These are phyloP conservation scores for Alternaria sp. DNA, from an alignment of 2,329 filamentous ascomycete genomes.

Conservation along the genomic window DNA sequence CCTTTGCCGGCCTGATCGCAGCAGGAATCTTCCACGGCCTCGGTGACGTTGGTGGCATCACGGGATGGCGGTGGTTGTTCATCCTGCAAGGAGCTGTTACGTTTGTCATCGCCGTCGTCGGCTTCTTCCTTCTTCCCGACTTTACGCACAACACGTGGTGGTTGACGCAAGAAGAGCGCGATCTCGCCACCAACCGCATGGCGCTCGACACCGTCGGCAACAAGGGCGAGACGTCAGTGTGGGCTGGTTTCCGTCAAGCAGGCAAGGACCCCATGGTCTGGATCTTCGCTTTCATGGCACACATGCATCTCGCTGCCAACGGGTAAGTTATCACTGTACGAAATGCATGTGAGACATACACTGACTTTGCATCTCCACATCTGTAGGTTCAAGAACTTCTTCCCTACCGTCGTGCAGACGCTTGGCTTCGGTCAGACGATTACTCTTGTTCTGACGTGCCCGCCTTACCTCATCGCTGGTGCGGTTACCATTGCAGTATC, in stretches of 20 bases:
- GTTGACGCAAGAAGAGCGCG: slow-evolving; percentile 57
- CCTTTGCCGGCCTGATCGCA: slow-evolving; percentile 55
- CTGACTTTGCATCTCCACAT: too few species aligned
- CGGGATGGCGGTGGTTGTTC: slow-evolving; percentile 42
- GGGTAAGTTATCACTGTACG: slow-evolving; percentile 10
- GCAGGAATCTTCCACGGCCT: slow-evolving; percentile 46
- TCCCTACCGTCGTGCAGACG: slow-evolving; percentile 58
- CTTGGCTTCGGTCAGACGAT: slow-evolving; percentile 60
- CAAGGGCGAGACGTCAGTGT: slow-evolving; percentile 54
- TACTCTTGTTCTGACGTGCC: slow-evolving; percentile 59
- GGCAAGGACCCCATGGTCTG: slow-evolving; percentile 58
- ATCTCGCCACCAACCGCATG: slow-evolving; percentile 45
- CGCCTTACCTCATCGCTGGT: slow-evolving; percentile 37
- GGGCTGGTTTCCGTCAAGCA: slow-evolving; percentile 61
- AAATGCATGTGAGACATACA: too few species aligned
- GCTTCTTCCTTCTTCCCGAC: slow-evolving; percentile 54
- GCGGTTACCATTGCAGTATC: slow-evolving; percentile 45
- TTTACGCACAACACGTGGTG: slow-evolving; percentile 53
- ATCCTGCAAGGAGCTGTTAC: slow-evolving; percentile 44
- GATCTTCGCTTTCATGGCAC: slow-evolving; percentile 49
- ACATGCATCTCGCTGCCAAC: slow-evolving; percentile 42
- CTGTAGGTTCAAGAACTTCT: slow-evolving; percentile 56
- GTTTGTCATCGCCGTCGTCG: slow-evolving; percentile 43
- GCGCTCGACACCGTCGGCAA: slow-evolving; percentile 61
- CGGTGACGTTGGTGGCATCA: slow-evolving; percentile 30